A percentile compares a stretch with the other conserved stretches of the same genome.
phyloP scores from a whole-genome alignment of 2,329 filamentous ascomycete species.

The Botrytis galanthina region DNA sequence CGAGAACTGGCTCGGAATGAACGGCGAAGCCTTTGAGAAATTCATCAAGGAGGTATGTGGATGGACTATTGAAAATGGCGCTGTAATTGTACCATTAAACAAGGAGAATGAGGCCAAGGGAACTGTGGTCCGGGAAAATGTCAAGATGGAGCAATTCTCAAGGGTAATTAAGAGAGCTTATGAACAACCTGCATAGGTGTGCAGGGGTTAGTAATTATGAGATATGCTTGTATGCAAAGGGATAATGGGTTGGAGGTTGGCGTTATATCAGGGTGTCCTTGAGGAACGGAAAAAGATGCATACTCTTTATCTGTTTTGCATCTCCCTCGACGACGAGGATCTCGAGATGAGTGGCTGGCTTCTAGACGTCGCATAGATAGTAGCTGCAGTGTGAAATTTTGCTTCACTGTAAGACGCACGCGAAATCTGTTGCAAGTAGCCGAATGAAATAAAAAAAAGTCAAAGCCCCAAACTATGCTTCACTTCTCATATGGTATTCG shows the following conservation, averaged over 20 bases:
- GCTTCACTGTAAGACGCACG: neutral
- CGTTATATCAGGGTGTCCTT: constrained; percentile 19
- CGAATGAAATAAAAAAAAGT: constrained; percentile 11
- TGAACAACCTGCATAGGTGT: constrained; percentile 69
- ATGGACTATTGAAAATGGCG: constrained; percentile 69
- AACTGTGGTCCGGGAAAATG: constrained; percentile 90
- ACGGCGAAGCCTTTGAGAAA: constrained; percentile 65
- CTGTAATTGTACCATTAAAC: constrained; percentile 80
- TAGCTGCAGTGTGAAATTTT: constrained; percentile 8
- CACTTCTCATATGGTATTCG: constrained; percentile 3
- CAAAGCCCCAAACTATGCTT: constrained; percentile 9
- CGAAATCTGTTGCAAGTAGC: constrained; percentile 12
- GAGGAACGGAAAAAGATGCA: constrained; percentile 15
- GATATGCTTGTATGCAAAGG: constrained; percentile 16
- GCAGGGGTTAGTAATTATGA: neutral
- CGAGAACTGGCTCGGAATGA: constrained; percentile 73
- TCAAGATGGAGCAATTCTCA: constrained; percentile 83
- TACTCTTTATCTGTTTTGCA: constrained; percentile 7
- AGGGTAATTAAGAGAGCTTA: constrained; percentile 80
- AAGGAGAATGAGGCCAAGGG: constrained; percentile 98
- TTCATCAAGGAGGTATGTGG: constrained; percentile 83
- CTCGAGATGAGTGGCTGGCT: constrained; percentile 16
- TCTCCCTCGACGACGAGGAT: constrained; percentile 9
- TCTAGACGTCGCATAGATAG: constrained; percentile 8
- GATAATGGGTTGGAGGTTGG: constrained; percentile 17